Evolutionary conservation across 2,329 filamentous ascomycete genomes (phyloP).

Genomic region (Epichloe elymi): DNA sequence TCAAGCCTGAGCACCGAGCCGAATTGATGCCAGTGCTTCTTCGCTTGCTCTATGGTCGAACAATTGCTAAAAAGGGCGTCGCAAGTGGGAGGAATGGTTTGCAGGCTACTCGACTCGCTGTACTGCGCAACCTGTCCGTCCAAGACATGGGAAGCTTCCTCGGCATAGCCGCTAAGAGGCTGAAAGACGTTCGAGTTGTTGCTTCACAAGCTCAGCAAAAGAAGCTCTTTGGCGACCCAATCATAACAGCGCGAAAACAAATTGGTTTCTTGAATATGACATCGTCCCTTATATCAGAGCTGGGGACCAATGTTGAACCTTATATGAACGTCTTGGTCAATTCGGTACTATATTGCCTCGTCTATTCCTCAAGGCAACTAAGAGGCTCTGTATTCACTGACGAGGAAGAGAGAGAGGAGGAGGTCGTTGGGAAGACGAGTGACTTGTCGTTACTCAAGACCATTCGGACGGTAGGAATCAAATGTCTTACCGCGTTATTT

Average conservation of each 20-base stretch:
- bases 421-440: slow-evolving; percentile 30
- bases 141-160: slow-evolving; percentile 71
- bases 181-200: slow-evolving; percentile 48
- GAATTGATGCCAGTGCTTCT: slow-evolving; percentile 77
- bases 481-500: slow-evolving; percentile 71
- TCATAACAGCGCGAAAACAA: slow-evolving; percentile 63
- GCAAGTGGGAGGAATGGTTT: slow-evolving; percentile 69
- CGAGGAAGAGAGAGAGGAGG: slow-evolving; percentile 22
- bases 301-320: slow-evolving; percentile 58
- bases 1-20: slow-evolving; percentile 58
- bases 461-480: slow-evolving; percentile 60
- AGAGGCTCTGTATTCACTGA: slow-evolving; percentile 23
- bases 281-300: slow-evolving; percentile 70
- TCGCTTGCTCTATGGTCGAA: slow-evolving; percentile 75
- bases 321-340: slow-evolving; percentile 60
- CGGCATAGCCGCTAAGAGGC: slow-evolving; percentile 61
- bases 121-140: slow-evolving; percentile 63
- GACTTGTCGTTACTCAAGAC: slow-evolving; percentile 48
- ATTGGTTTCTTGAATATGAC: slow-evolving; percentile 88
- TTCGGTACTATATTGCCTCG: slow-evolving; percentile 67
- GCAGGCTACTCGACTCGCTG: slow-evolving; percentile 66
- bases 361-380: slow-evolving; percentile 53
- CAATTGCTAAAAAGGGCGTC: slow-evolving; percentile 68
- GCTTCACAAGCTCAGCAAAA: slow-evolving; percentile 34
- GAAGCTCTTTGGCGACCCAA: slow-evolving; percentile 40